A percentile compares a stretch with the other conserved stretches of the same genome.
phyloP scores from a whole-genome alignment of 2,329 filamentous ascomycete species.

The Didymella lethalis region DNA sequence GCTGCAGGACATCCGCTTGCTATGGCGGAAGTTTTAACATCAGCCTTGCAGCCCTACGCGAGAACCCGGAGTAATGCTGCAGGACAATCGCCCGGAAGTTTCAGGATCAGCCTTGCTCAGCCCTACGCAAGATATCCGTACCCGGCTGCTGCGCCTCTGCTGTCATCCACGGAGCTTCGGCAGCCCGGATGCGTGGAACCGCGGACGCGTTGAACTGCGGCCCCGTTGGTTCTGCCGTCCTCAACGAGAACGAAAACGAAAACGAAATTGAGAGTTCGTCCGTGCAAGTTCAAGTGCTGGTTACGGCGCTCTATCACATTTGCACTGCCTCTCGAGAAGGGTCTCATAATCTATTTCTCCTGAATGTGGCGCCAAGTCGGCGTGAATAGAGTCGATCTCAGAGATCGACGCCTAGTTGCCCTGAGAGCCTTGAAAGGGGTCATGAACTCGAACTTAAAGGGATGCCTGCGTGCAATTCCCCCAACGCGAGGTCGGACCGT shows the following conservation, averaged over 20 bases:
- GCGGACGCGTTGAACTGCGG: neutral
- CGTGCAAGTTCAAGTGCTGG: neutral
- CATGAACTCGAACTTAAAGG: neutral
- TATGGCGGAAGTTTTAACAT: neutral
- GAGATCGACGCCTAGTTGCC: neutral
- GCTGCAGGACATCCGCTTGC: neutral
- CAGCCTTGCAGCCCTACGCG: neutral
- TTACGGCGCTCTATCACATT: neutral
- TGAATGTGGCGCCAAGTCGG: neutral
- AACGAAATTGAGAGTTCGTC: constrained; percentile 7
- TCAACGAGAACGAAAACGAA: neutral
- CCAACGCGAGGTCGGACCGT: neutral
- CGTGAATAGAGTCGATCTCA: neutral
- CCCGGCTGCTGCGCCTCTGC: constrained; percentile 4
- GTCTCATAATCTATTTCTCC: neutral
- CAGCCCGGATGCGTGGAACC: neutral
- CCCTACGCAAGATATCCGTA: neutral
- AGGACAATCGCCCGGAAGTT: neutral
- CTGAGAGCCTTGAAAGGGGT: neutral
- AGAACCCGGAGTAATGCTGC: neutral
- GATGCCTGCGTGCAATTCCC: neutral
- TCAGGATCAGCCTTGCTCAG: constrained; percentile 3
- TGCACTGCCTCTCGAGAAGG: neutral
- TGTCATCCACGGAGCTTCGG: neutral
- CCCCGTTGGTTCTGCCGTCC: neutral